Conservation (phyloP, 2,329 filamentous ascomycete species). For the Trichoderma sp. region DNA sequence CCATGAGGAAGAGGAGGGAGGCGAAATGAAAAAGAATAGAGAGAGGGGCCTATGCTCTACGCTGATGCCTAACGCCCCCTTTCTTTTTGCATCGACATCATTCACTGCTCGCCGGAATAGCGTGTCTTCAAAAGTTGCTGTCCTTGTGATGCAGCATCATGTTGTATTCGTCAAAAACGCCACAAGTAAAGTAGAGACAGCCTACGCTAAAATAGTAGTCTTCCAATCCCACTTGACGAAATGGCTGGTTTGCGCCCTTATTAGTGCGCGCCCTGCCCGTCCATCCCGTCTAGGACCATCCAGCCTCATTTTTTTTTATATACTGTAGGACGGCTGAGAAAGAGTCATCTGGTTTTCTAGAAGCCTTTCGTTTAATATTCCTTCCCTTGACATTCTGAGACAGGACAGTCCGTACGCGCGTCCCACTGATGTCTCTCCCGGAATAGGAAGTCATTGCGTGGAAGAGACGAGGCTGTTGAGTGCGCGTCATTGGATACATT, state of each 20-base stretch:
- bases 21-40: neutral
- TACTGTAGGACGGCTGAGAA: neutral
- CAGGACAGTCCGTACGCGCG: neutral
- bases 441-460: neutral
- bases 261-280: neutral
- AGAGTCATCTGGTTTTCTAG: neutral
- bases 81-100: neutral
- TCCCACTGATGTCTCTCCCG: neutral
- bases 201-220: neutral
- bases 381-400: neutral
- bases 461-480: neutral
- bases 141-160: neutral
- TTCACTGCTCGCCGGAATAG: neutral
- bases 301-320: neutral
- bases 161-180: neutral
- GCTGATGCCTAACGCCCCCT: neutral
- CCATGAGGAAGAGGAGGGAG: neutral
- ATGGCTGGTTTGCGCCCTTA: neutral
- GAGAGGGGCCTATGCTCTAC: neutral
- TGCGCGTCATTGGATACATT: neutral
- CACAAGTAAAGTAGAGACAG: neutral
- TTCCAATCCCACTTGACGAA: neutral
- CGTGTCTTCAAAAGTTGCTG: neutral
- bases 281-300: neutral
- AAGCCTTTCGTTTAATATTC: neutral